Conservation (phyloP, 2,329 filamentous ascomycete genomes). For the Fusarium redolens region DNA sequence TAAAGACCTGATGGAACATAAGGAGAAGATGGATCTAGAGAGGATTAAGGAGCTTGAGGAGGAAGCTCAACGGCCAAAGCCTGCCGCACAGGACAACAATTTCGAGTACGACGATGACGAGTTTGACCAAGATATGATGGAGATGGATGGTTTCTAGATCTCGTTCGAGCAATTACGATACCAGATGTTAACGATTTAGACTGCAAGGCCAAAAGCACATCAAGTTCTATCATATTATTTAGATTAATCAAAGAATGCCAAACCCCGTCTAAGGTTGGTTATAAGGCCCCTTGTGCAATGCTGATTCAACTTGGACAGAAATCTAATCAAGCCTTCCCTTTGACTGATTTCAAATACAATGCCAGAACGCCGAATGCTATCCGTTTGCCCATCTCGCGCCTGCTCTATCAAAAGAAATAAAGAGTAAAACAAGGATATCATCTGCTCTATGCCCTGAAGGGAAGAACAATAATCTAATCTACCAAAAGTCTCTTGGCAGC, state of each 20-base stretch:
- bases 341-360: background rate
- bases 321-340: slow-evolving; percentile 6
- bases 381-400: background rate
- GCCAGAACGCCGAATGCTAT: slow-evolving; percentile 3
- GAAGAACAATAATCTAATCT: slow-evolving; percentile 18
- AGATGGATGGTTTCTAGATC: slow-evolving; percentile 54
- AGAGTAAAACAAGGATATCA: background rate
- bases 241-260: slow-evolving; percentile 9
- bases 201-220: slow-evolving; percentile 2
- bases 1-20: slow-evolving; percentile 80
- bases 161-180: background rate
- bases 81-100: slow-evolving; percentile 48
- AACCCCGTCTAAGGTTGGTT: background rate
- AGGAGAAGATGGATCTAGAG: slow-evolving; percentile 78
- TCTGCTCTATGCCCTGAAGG: background rate
- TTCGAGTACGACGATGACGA: slow-evolving; percentile 66
- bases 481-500: slow-evolving; percentile 53
- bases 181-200: background rate
- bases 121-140: slow-evolving; percentile 67
- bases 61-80: slow-evolving; percentile 42
- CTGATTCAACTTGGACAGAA: background rate
- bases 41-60: slow-evolving; percentile 72
- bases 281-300: background rate
- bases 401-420: background rate
- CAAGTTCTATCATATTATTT: slow-evolving; percentile 22